Percentiles rank a stretch among this genome's conserved stretches.
Evolutionary conservation across 2,329 filamentous ascomycete species (phyloP).

Genomic region (Phialocephala sp.): DNA sequence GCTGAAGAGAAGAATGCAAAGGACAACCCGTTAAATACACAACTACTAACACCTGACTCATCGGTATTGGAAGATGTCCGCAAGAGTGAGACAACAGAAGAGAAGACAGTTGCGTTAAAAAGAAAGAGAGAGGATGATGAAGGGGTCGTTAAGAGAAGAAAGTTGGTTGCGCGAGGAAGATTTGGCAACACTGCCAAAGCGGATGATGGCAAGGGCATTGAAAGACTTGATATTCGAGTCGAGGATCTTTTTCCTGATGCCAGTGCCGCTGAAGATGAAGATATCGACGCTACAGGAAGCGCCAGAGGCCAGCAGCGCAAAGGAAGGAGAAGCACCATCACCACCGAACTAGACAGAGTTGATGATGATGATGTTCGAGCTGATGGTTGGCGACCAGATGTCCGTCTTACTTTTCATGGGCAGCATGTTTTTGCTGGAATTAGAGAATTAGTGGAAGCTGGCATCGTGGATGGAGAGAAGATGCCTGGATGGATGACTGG

Average conservation of each 20-base stretch:
- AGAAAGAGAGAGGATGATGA: constrained; percentile 41
- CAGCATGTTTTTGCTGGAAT: constrained; percentile 82
- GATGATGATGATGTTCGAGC: constrained; percentile 41
- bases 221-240: constrained; percentile 64
- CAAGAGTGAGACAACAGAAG: constrained; percentile 11
- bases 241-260: constrained; percentile 60
- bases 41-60: constrained; percentile 41
- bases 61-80: constrained; percentile 51
- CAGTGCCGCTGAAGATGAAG: constrained; percentile 18
- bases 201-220: constrained; percentile 65
- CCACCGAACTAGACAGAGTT: constrained; percentile 33
- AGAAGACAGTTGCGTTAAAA: constrained; percentile 35
- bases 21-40: constrained; percentile 57
- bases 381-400: constrained; percentile 59
- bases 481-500: constrained; percentile 95
- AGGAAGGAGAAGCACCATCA: constrained; percentile 38
- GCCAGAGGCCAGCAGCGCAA: constrained; percentile 35
- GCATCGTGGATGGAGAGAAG: constrained; percentile 73
- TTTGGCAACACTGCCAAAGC: constrained; percentile 68
- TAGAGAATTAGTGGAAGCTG: constrained; percentile 76
- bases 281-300: constrained; percentile 35
- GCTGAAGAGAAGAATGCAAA: constrained; percentile 56
- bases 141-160: constrained; percentile 61
- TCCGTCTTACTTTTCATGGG: constrained; percentile 74
- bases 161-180: constrained; percentile 66